Base-by-base conservation (phyloP, 768 basidiomycete species). In the Boletellus sp. region DNA sequence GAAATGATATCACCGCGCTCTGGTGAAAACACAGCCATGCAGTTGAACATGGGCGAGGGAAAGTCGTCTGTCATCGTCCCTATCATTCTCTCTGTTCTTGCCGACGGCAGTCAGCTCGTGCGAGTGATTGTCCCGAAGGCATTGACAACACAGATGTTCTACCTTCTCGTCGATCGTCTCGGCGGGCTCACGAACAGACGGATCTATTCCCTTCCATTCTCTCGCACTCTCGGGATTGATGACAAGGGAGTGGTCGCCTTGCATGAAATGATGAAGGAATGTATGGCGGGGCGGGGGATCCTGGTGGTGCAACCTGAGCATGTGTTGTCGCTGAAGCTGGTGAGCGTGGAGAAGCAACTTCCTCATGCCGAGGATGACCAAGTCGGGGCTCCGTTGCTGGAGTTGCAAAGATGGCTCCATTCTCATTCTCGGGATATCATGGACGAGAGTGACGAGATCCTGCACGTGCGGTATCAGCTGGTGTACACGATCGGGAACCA, bases 11-110 rank as follows among this genome's bases (percentile, higher is more conserved):
- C 58, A 0, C 78, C 80, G 0, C 48, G 47, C 2, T 68, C 61
- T 0, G 47, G 52, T 2, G 16, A 53, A 6, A 81, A 74, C 42
- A 72, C 73, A 0, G 59, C 70, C 6, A 63, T 76, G 22, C 79
- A 81, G 36, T 71, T 81, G 13, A 78, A 81, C 42, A 81, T 81
- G 79, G 79, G 79, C 4, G 79, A 81, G 47, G 79, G 79, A 2
- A 81, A 82, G 50, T 74, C 72, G 2, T 74, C 71, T 0, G 72
- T 72, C 4, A 72, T 81, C 17, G 68, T 80, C 5, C 79, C 80
- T 0, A 63, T 80, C 31, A 61, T 71, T 3, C 63, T 69, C 0
- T 56, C 68, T 3, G 57, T 61, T 3, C 66, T 81, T 12, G 74
- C 79, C 0, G 65, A 80, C 51, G 70, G 75, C 2, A 20, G 64